A percentile compares a stretch with the other conserved stretches of the same genome.
Conservation (phyloP, 805 yeast genomes). For the Schwanniomyces pseudopolymorphus region DNA sequence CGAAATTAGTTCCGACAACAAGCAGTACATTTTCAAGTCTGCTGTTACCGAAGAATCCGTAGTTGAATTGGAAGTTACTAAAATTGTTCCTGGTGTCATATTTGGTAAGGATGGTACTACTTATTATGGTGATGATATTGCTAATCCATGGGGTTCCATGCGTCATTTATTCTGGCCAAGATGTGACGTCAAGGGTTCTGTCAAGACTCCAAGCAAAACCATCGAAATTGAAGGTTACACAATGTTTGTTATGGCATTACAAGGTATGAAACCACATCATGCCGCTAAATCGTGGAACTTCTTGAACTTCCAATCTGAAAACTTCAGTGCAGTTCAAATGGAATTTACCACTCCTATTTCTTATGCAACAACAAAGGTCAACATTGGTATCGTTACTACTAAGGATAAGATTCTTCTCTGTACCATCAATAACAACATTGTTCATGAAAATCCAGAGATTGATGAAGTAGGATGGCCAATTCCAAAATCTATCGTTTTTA, state of each 20-base stretch:
- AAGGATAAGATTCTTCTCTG: constrained; percentile 61
- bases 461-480: constrained; percentile 93
- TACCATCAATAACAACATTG: constrained; percentile 63
- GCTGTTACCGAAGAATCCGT: constrained; percentile 64
- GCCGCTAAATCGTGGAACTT: constrained; percentile 98
- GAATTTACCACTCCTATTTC: constrained; percentile 93
- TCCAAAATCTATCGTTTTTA: constrained; percentile 67
- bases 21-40: constrained; percentile 54
- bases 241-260: constrained; percentile 94
- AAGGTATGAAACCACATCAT: constrained; percentile 99
- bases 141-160: constrained; percentile 96
- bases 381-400: constrained; percentile 71
- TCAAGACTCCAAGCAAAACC: constrained; percentile 39
- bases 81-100: constrained; percentile 76
- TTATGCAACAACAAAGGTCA: constrained; percentile 79
- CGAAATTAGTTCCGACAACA: constrained; percentile 54
- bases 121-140: constrained; percentile 78
- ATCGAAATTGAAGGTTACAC: constrained; percentile 48
- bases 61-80: constrained; percentile 65
- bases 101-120: constrained; percentile 88
- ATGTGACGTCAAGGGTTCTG: constrained; percentile 64
- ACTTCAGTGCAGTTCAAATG: constrained; percentile 79
- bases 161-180: constrained; percentile 97
- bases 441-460: constrained; percentile 50
- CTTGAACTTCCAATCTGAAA: constrained; percentile 77